Conservation (phyloP, 345 rosid species). For the Rhizophora apiculata region DNA sequence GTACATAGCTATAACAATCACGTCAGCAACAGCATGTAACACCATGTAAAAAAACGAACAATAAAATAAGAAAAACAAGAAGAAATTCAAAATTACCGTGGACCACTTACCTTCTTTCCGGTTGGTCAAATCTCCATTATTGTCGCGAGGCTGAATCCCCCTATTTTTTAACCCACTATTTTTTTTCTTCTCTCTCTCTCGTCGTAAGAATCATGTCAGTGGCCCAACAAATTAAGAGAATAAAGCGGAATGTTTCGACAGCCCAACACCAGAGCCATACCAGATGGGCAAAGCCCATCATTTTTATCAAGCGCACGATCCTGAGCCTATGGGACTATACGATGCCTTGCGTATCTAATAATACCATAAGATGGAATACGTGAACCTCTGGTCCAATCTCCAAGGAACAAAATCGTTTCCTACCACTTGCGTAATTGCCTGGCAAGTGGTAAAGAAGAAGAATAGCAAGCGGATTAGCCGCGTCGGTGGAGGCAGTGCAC, state of each 20-base stretch:
- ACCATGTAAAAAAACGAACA: too few relatives aligned
- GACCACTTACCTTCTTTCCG: not conserved
- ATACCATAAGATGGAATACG: too few relatives aligned
- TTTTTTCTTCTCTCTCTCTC: too few relatives aligned
- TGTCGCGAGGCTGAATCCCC: not conserved
- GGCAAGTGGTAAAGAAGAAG: too few relatives aligned
- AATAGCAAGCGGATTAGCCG: too few relatives aligned
- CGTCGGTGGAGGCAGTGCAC: too few relatives aligned
- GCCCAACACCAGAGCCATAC: not conserved
- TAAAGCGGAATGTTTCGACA: not conserved
- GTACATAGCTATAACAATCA: constrained; percentile 11
- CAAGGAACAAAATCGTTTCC: too few relatives aligned
- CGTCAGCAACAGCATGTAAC: not conserved
- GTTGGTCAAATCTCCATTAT: not conserved
- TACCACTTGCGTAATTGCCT: too few relatives aligned
- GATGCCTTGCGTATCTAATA: too few relatives aligned
- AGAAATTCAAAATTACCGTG: too few relatives aligned
- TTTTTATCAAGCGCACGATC: not conserved
- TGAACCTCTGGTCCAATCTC: too few relatives aligned
- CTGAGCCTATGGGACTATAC: not conserved
- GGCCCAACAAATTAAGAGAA: not conserved
- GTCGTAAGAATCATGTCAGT: not conserved
- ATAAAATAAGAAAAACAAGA: too few relatives aligned
- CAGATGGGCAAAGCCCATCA: not conserved
- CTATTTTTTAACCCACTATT: not conserved